phyloP scores from a whole-genome alignment of 2,329 filamentous ascomycete genomes.

The Chaetomiaceae sp. region DNA sequence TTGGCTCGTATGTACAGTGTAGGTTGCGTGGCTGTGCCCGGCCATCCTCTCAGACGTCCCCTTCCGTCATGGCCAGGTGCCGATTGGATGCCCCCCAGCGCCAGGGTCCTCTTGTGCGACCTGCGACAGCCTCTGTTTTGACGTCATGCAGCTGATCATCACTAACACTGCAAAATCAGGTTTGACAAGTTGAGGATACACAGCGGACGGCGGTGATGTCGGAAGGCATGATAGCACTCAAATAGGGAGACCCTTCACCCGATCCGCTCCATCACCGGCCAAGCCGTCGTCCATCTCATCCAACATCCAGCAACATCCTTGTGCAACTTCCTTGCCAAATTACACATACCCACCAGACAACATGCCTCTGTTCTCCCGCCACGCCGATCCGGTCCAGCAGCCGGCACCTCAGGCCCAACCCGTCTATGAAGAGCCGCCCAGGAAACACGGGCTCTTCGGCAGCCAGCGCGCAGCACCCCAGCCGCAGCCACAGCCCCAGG shows the following conservation, averaged over 20 bases:
- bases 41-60: background rate
- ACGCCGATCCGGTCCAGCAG: constrained; percentile 28
- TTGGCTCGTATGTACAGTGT: background rate
- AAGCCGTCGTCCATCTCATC: background rate
- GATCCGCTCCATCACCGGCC: too few relatives aligned
- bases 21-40: background rate
- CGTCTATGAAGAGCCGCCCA: constrained; percentile 23
- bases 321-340: background rate
- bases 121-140: constrained; percentile 13
- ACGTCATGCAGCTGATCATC: constrained; percentile 24
- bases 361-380: constrained; percentile 33
- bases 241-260: constrained; percentile 10
- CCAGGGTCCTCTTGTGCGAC: background rate
- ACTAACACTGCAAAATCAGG: constrained; percentile 14
- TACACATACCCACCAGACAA: constrained; percentile 9
- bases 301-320: background rate
- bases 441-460: constrained; percentile 17
- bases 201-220: background rate
- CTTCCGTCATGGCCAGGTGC: constrained; percentile 10
- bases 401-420: constrained; percentile 18
- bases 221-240: constrained; percentile 3
- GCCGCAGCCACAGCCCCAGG: background rate
- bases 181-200: constrained; percentile 14
- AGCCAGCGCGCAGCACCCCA: background rate
- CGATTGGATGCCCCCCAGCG: constrained; percentile 20